Base-by-base conservation (phyloP, 345 rosid species). In the Arabidopsis arenosa region DNA sequence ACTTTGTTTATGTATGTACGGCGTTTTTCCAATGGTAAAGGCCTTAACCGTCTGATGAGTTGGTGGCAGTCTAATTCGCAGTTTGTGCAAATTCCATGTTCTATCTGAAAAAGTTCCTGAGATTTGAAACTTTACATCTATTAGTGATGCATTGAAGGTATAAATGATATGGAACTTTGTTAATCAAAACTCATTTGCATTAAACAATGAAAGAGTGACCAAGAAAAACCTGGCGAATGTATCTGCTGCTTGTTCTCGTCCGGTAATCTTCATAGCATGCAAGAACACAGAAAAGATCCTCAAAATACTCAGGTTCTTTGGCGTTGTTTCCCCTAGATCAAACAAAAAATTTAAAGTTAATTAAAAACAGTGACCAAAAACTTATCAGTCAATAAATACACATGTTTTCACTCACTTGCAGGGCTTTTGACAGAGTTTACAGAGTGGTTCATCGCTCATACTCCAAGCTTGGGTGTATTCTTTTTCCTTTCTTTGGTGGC, bases 191-290 rank as follows among this genome's bases (percentile, higher is more conserved):
- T 2, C 11, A 41, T 28, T 4, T 8, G 14, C 73, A 43, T 17
- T 64, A 63, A 56, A 14, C 30, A 71, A 57, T 30, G 72, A 77
- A 64, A 39, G 14, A 64, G 8, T n/a, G 35, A 40, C 41, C 35
- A 56, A 18, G 26, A 57, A 75, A 73, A 70, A 94, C 98, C 96
- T 92, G 86, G 6, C 97, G 96, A 43, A 94, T 85, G 76, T 73
- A 90, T 75, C 89, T 74, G 69, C 80, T 81, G 69, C 96, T 90
- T 66, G 96, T 94, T 82, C 97, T 89, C 74, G 88, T 54, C 40
- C 95, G 87, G 82, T 94, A 94, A 64, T 92, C 92, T 85, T 94
- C 97, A 74, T 87, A 85, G 84, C 97, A 94, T 53, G 62, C 87
- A 79, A 92, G 83, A 39, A 85, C 80, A 75, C 98, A 94, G 74